Evolutionary conservation across 768 basidiomycete species (phyloP), one percentile per base, ranked within the genome.

Genomic region (Amanita subjunquillea): DNA sequence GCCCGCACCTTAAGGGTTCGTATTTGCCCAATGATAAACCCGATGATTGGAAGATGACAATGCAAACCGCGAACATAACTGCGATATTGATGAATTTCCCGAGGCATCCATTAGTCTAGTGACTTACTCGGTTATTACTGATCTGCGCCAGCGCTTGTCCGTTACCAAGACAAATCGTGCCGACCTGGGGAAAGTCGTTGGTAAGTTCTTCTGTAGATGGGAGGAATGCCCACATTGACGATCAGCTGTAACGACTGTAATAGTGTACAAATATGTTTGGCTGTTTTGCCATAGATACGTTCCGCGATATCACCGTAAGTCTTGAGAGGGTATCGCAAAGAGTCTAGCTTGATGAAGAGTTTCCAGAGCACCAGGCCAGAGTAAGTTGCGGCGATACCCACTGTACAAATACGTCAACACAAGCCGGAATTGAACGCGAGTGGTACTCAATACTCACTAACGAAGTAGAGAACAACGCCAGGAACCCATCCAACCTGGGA

Each of bases 401-500:
- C 72, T 73, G 47, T 17, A 44, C 15, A 53, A 22, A 51, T 1
- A n/a, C 17, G 29, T 30, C 29, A 17, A 27, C 17, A 32, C 20
- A 13, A 20, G 25, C 25, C 13, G 1, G 22, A 13, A n/a, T 6
- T 9, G 12, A 36, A 30, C 17, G 4, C 1, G 15, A 51, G 9
- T 29, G 13, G 10, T 27, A 42, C 30, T n/a, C n/a, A n/a, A n/a
- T n/a, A n/a, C n/a, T 17, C 25, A 73, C 73, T 76, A 54, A 74
- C 62, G 55, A 73, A 70, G 57, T 76, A 76, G 10, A 75, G 62
- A 9, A 72, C 47, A 37, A 72, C 52, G 10, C 71, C 71, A 69
- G 43, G 77, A 6, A 76, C 79, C 69, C 78, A 82, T n/a, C 80
- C 80, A 6, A 82, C 75, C 59, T 79, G 76, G 7, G 77, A 68